Percentiles rank a stretch among this genome's conserved stretches.
These are phyloP conservation scores for Nevesoporus exiguus DNA, from an alignment of 768 basidiomycete species.

Conservation along the genomic window DNA sequence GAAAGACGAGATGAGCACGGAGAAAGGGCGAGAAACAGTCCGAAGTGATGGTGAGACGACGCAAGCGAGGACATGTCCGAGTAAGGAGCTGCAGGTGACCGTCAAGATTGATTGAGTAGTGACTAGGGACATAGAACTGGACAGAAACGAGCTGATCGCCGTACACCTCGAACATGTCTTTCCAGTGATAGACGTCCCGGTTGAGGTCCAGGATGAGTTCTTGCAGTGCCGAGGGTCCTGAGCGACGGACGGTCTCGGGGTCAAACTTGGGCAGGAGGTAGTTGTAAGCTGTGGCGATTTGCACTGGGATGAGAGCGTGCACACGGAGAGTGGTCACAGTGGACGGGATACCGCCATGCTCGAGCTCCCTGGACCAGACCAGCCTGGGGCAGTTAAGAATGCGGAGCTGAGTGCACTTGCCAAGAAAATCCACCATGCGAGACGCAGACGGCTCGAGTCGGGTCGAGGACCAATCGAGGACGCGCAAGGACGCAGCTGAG, in stretches of 20 bases:
- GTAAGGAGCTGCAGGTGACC: slow-evolving; percentile 8
- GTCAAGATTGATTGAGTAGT: background rate
- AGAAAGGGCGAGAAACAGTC: slow-evolving; percentile 1
- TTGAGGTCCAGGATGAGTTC: slow-evolving; percentile 18
- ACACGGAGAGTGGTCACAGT: slow-evolving; percentile 18
- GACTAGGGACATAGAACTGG: slow-evolving; percentile 1
- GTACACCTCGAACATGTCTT: slow-evolving; percentile 12
- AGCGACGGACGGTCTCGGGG: background rate
- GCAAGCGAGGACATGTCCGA: slow-evolving; percentile 14
- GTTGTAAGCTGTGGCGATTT: background rate
- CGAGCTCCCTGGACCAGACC: slow-evolving; percentile 5
- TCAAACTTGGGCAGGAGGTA: background rate
- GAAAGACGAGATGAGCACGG: slow-evolving; percentile 1
- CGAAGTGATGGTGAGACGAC: slow-evolving; percentile 18
- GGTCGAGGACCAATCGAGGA: slow-evolving; percentile 17
- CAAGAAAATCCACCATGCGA: slow-evolving; percentile 4
- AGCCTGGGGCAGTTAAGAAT: slow-evolving; percentile 12
- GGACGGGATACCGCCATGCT: slow-evolving; percentile 1
- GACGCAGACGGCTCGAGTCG: background rate
- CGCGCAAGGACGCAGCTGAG: slow-evolving; percentile 17
- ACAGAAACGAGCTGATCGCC: slow-evolving; percentile 18
- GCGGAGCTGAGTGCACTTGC: slow-evolving; percentile 15
- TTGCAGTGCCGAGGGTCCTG: slow-evolving; percentile 8
- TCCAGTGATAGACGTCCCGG: slow-evolving; percentile 1
- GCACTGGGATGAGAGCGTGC: background rate